phyloP scores from a whole-genome alignment of 2,329 filamentous ascomycete species.

The Cladophialophora psammophila region DNA sequence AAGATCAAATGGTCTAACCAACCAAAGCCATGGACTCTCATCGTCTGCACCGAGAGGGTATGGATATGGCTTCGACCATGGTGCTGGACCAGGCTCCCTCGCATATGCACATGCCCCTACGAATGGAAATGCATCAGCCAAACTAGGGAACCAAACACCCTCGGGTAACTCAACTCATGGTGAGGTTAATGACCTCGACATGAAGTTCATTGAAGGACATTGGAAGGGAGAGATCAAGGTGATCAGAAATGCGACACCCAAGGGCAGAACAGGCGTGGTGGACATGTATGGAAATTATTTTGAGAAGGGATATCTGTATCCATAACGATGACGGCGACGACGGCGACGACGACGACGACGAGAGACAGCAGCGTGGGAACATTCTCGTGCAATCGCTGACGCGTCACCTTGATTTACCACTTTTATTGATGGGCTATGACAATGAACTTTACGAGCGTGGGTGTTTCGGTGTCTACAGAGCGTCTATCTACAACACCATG shows the following conservation, averaged over 20 bases:
- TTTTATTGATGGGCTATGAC: background rate
- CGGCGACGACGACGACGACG: background rate
- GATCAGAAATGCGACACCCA: constrained; percentile 54
- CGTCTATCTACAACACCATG: background rate
- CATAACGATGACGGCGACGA: too few relatives aligned
- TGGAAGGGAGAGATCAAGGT: constrained; percentile 68
- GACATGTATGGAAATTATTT: constrained; percentile 63
- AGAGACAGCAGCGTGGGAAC: background rate
- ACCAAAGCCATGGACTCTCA: constrained; percentile 16
- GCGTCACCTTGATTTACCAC: background rate
- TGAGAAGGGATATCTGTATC: constrained; percentile 61
- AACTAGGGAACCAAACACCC: constrained; percentile 31
- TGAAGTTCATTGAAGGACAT: constrained; percentile 61
- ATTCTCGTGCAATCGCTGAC: background rate
- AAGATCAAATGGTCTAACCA: constrained; percentile 8
- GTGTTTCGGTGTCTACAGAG: background rate
- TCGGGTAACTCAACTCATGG: constrained; percentile 31
- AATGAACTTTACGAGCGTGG: constrained; percentile 3
- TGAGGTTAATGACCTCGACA: constrained; percentile 39
- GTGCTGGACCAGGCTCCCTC: constrained; percentile 24
- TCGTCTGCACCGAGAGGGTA: constrained; percentile 29
- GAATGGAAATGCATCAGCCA: constrained; percentile 12
- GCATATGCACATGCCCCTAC: constrained; percentile 3
- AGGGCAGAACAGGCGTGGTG: constrained; percentile 53
- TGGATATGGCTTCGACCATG: constrained; percentile 35